phyloP scores from a whole-genome alignment of 495 filamentous ascomycete species.

The Xylaria flabelliformis region DNA sequence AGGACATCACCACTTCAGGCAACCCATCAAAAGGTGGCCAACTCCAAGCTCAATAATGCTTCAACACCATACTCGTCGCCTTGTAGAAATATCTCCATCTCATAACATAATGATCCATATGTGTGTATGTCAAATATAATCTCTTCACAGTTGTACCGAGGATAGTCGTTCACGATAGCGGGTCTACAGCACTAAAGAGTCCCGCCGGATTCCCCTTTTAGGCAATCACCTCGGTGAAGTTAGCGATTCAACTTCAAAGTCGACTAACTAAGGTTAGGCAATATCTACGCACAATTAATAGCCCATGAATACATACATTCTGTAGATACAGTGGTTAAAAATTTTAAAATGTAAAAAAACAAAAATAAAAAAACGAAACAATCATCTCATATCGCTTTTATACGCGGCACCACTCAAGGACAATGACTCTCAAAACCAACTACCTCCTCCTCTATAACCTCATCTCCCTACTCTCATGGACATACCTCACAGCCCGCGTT shows the following conservation, averaged over 20 bases:
- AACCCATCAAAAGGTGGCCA: not conserved
- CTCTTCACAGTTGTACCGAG: not conserved
- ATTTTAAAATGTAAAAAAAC: not conserved
- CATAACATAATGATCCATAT: not conserved
- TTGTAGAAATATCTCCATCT: not conserved
- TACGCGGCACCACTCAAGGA: not conserved
- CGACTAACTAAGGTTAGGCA: not conserved
- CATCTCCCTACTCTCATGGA: constrained; percentile 19
- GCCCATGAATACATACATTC: not conserved
- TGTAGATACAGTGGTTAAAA: not conserved
- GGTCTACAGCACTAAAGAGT: not conserved
- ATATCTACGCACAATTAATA: not conserved
- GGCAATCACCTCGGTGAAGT: not conserved
- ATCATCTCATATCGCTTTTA: not conserved
- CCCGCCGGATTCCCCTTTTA: constrained; percentile 5
- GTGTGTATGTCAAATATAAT: not conserved
- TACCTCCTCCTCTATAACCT: constrained; percentile 27
- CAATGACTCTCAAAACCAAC: constrained; percentile 2
- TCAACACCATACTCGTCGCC: not conserved
- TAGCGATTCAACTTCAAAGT: not conserved
- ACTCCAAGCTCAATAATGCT: not conserved
- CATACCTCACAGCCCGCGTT: constrained; percentile 7
- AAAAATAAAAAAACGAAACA: not conserved
- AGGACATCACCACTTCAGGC: not conserved
- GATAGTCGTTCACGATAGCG: not conserved